Evolutionary conservation across 2,329 filamentous ascomycete species (phyloP).

Genomic region (Biscogniauxia marginata): DNA sequence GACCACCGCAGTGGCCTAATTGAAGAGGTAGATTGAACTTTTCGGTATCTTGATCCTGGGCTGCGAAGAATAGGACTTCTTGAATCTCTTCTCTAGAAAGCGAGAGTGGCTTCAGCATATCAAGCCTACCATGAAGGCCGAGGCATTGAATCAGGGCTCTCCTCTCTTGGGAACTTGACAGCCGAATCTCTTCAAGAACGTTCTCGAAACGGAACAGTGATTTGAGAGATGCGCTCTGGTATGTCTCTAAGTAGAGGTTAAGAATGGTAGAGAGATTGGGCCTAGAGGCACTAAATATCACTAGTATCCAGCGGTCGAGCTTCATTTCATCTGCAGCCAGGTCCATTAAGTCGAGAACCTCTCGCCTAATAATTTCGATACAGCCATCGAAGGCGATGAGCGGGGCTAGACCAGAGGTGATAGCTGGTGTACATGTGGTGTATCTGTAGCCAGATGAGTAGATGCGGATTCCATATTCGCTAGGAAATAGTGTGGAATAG

Average conservation of each 20-base stretch:
- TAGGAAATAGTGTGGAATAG: not conserved
- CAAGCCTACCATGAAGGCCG: not conserved
- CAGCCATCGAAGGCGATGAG: not conserved
- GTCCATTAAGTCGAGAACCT: constrained; percentile 1
- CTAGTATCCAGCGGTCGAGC: constrained; percentile 12
- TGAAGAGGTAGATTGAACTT: not conserved
- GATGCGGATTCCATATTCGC: not conserved
- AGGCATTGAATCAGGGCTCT: not conserved
- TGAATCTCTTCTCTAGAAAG: not conserved
- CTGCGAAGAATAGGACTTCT: not conserved
- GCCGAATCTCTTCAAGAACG: not conserved
- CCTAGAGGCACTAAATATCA: constrained; percentile 2
- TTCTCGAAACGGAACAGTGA: not conserved
- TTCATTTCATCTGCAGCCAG: constrained; percentile 1
- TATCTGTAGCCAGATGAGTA: too few species aligned
- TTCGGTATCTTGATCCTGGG: not conserved
- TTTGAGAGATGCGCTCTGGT: not conserved
- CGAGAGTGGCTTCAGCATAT: not conserved
- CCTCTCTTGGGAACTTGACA: not conserved
- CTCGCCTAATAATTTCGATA: not conserved
- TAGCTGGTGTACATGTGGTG: not conserved
- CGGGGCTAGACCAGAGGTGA: not conserved
- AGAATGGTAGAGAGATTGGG: constrained; percentile 5
- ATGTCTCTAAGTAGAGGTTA: constrained; percentile 1
- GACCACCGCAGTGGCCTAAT: too few species aligned